A percentile compares a stretch with the other conserved stretches of the same genome.
Evolutionary conservation across 176 grass and related monocot species (phyloP).

Genomic region (Cocos nucifera): DNA sequence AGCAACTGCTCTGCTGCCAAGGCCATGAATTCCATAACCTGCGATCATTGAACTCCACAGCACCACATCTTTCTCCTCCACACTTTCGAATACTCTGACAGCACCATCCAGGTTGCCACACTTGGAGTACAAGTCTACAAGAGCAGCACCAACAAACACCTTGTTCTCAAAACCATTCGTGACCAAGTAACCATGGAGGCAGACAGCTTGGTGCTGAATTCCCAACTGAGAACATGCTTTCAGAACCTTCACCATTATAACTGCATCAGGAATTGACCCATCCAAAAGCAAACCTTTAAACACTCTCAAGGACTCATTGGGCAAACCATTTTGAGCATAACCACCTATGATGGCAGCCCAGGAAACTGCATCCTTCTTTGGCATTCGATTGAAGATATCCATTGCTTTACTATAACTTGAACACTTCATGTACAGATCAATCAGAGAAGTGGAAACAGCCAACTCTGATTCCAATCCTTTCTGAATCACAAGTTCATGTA

Average conservation of each 20-base stretch:
- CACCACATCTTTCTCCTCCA: constrained; percentile 45
- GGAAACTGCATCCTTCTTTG: constrained; percentile 55
- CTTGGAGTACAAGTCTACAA: constrained; percentile 59
- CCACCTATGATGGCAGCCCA: constrained; percentile 55
- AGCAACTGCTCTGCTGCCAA: constrained; percentile 32
- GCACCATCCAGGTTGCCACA: constrained; percentile 40
- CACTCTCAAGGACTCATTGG: constrained; percentile 25
- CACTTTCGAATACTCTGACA: constrained; percentile 32
- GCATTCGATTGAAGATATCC: constrained; percentile 37
- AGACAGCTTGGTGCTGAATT: constrained; percentile 31
- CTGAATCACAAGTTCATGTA: constrained; percentile 25
- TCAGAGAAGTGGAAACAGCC: constrained; percentile 45
- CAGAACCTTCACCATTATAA: constrained; percentile 55
- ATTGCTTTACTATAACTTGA: constrained; percentile 36
- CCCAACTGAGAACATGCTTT: constrained; percentile 32
- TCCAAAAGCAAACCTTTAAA: constrained; percentile 44
- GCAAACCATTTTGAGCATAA: constrained; percentile 37
- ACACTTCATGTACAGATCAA: constrained; percentile 83
- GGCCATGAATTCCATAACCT: constrained; percentile 66
- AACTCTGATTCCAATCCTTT: constrained; percentile 47
- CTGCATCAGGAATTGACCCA: constrained; percentile 32
- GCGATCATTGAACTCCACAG: constrained; percentile 60
- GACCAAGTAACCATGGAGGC: constrained; percentile 53
- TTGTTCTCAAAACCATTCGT: constrained; percentile 40
- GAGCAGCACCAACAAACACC: constrained; percentile 42